phyloP scores from a whole-genome alignment of 441 rosid species.

The Populus hybrid region DNA sequence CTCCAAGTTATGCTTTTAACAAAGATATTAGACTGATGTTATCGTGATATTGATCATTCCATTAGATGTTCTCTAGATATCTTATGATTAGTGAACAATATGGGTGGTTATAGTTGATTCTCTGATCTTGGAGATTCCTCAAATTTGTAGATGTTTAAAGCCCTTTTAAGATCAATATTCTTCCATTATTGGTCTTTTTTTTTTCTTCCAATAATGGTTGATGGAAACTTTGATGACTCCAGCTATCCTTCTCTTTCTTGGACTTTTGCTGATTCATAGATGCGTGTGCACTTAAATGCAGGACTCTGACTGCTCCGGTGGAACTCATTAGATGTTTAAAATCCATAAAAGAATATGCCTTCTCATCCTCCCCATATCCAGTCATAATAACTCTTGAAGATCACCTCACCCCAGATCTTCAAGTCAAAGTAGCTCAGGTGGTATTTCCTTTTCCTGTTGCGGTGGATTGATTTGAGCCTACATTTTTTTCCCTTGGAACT shows the following conservation, averaged over 20 bases:
- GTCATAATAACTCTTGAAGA: conserved; percentile 92
- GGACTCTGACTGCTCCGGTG: conserved; percentile 91
- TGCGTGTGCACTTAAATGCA: conserved; percentile 18
- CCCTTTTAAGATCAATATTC: no score
- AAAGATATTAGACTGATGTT: background rate
- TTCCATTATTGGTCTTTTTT: background rate
- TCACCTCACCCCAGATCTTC: conserved; percentile 81
- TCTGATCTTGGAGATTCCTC: background rate
- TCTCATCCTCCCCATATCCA: conserved; percentile 69
- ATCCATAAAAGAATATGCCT: conserved; percentile 73
- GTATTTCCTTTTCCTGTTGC: conserved; percentile 14
- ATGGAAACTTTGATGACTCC: background rate
- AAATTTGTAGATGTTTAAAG: background rate
- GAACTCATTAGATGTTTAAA: conserved; percentile 61
- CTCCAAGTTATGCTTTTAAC: background rate
- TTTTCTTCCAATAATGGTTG: background rate
- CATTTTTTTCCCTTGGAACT: background rate
- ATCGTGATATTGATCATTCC: background rate
- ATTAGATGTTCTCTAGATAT: background rate
- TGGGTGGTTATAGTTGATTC: background rate
- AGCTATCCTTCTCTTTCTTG: background rate
- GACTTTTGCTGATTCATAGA: background rate
- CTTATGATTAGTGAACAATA: background rate
- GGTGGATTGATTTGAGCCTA: background rate
- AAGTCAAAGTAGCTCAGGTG: conserved; percentile 82